phyloP scores from a whole-genome alignment of 495 filamentous ascomycete species.

The Trypethelium eluteriae region DNA sequence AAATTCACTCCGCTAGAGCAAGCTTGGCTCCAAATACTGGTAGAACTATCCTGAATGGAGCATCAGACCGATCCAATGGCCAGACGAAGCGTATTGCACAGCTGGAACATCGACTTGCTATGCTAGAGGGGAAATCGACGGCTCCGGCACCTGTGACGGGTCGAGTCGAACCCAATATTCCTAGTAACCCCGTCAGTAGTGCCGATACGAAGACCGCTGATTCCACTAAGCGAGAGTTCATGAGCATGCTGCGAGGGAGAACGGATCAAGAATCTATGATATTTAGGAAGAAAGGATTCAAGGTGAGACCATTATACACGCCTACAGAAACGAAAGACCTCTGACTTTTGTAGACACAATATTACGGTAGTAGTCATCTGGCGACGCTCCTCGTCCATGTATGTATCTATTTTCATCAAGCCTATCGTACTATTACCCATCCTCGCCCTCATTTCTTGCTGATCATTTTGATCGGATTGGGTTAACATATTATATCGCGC shows the following conservation, averaged over 20 bases:
- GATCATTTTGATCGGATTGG: neutral
- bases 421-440: neutral
- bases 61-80: constrained; percentile 15
- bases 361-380: constrained; percentile 18
- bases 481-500: neutral
- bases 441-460: neutral
- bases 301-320: neutral
- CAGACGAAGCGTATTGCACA: constrained; percentile 2
- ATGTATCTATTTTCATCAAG: constrained; percentile 22
- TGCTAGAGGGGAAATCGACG: constrained; percentile 5
- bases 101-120: constrained; percentile 11
- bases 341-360: constrained; percentile 6
- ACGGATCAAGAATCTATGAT: neutral
- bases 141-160: neutral
- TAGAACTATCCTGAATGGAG: constrained; percentile 12
- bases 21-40: neutral
- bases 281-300: constrained; percentile 9
- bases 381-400: constrained; percentile 19
- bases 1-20: neutral
- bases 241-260: neutral
- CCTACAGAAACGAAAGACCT: neutral
- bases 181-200: neutral
- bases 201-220: neutral
- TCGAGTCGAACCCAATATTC: neutral
- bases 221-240: neutral